phyloP scores from a whole-genome alignment of 495 filamentous ascomycete species.

The Lasiosphaeria hispida region DNA sequence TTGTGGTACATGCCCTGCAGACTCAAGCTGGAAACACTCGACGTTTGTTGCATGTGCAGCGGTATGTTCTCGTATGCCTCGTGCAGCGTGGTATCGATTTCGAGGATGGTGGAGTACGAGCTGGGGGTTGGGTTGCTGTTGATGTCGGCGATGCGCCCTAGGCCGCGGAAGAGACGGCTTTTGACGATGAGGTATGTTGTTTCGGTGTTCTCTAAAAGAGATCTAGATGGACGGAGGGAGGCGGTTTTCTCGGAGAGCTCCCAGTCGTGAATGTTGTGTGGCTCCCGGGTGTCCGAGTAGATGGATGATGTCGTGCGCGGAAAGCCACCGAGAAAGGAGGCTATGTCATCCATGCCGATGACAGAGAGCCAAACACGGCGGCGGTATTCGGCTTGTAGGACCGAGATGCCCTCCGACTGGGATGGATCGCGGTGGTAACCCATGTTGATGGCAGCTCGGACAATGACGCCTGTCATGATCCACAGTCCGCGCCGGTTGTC shows the following conservation, averaged over 20 bases:
- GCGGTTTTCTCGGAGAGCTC: constrained; percentile 31
- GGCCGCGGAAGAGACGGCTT: constrained; percentile 19
- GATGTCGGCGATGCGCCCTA: constrained; percentile 27
- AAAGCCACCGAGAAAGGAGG: constrained; percentile 37
- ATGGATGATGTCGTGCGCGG: constrained; percentile 29
- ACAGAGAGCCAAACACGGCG: constrained; percentile 36
- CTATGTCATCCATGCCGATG: constrained; percentile 31
- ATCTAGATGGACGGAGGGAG: constrained; percentile 28
- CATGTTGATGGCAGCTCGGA: constrained; percentile 38
- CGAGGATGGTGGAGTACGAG: constrained; percentile 19
- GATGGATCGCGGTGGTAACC: constrained; percentile 40
- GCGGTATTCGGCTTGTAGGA: constrained; percentile 37
- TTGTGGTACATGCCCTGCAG: constrained; percentile 26
- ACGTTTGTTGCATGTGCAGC: constrained; percentile 17
- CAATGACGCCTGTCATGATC: constrained; percentile 35
- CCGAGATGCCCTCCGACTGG: constrained; percentile 17
- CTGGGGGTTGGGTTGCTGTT: constrained; percentile 15
- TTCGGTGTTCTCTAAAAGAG: constrained; percentile 27
- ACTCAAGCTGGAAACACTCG: constrained; percentile 19
- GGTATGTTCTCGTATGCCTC: constrained; percentile 11
- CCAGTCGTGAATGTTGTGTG: constrained; percentile 34
- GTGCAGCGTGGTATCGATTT: constrained; percentile 24
- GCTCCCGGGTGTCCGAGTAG: constrained; percentile 30
- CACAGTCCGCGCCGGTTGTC: constrained; percentile 30
- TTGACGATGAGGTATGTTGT: constrained; percentile 33